Conservation (phyloP, 2,329 filamentous ascomycete genomes). For the Paramyrothecium roridum region DNA sequence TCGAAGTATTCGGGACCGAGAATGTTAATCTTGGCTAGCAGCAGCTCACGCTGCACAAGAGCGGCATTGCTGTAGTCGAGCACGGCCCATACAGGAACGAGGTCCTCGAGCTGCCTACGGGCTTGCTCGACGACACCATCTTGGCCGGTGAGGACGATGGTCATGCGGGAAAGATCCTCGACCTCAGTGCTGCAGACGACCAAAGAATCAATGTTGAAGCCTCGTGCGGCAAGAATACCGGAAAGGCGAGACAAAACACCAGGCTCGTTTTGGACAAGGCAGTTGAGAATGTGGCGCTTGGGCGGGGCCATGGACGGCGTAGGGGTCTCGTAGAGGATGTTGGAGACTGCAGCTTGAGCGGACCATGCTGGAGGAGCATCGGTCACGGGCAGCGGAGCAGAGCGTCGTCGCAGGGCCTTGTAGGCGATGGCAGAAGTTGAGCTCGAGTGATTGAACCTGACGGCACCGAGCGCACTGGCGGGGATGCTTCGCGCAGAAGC, state of each 20-base stretch:
- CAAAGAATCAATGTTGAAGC: conserved; percentile 98
- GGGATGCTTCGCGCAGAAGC: conserved; percentile 24
- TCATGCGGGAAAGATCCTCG: conserved; percentile 96
- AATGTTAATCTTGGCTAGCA: conserved; percentile 95
- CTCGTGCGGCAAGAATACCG: conserved; percentile 89
- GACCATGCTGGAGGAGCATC: conserved; percentile 77
- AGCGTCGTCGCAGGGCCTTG: conserved; percentile 91
- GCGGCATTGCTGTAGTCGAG: conserved; percentile 92
- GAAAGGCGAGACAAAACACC: conserved; percentile 95
- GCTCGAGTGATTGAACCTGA: conserved; percentile 41
- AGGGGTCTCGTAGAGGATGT: conserved; percentile 98
- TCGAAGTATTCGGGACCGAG: conserved; percentile 98
- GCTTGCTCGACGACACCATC: conserved; percentile 98
- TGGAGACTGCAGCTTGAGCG: conserved; percentile 91
- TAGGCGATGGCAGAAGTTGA: conserved; percentile 95
- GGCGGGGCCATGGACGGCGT: conserved; percentile 77
- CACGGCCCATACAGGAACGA: conserved; percentile 97
- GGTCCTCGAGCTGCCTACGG: conserved; percentile 87
- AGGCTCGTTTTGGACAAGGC: conserved; percentile 97
- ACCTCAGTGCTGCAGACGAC: conserved; percentile 98
- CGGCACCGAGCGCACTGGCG: conserved; percentile 19
- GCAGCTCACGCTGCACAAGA: conserved; percentile 90
- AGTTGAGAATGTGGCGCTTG: conserved; percentile 96
- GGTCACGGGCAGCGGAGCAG: conserved; percentile 77
- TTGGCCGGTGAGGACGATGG: conserved; percentile 92